A percentile compares a stretch with the other conserved stretches of the same genome.
phyloP scores from a whole-genome alignment of 192 early-diverging fungal genomes.

The Haplosporangium gracile region DNA sequence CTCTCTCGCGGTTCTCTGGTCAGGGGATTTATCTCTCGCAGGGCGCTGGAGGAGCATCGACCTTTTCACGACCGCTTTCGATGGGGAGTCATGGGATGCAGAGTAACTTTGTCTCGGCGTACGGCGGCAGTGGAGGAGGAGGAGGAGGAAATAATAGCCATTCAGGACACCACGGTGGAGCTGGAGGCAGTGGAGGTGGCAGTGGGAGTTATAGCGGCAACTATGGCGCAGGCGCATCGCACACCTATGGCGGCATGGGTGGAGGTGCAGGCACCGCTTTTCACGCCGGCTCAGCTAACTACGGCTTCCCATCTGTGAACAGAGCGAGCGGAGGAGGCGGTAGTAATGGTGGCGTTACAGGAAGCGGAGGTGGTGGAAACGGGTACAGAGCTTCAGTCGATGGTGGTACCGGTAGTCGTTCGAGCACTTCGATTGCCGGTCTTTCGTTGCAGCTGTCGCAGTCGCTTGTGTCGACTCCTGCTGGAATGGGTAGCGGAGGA shows the following conservation, averaged over 20 bases:
- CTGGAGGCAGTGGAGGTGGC: neutral
- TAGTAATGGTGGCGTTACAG: neutral
- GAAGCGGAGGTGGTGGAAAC: neutral
- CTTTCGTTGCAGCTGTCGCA: constrained; percentile 25
- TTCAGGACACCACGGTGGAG: neutral
- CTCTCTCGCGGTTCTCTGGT: constrained; percentile 45
- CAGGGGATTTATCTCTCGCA: constrained; percentile 31
- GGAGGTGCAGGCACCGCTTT: constrained; percentile 49
- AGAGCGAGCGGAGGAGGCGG: neutral
- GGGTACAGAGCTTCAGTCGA: constrained; percentile 19
- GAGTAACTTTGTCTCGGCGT: constrained; percentile 6
- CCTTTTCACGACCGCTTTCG: constrained; percentile 17
- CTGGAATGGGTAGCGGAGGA: neutral
- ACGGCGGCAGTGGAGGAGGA: neutral
- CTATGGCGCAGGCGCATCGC: constrained; percentile 18
- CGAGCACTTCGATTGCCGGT: constrained; percentile 18
- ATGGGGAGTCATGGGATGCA: constrained; percentile 11
- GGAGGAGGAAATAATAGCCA: constrained; percentile 1
- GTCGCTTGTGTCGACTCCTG: constrained; percentile 17
- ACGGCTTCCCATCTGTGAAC: constrained; percentile 30
- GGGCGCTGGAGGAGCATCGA: constrained; percentile 17
- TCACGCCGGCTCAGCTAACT: constrained; percentile 32
- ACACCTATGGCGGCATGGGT: constrained; percentile 36
- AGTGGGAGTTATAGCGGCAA: constrained; percentile 3
- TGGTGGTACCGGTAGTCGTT: constrained; percentile 9